These are phyloP conservation scores for Botrytis fabae DNA, from an alignment of 2,329 filamentous ascomycete species.

Conservation along the genomic window DNA sequence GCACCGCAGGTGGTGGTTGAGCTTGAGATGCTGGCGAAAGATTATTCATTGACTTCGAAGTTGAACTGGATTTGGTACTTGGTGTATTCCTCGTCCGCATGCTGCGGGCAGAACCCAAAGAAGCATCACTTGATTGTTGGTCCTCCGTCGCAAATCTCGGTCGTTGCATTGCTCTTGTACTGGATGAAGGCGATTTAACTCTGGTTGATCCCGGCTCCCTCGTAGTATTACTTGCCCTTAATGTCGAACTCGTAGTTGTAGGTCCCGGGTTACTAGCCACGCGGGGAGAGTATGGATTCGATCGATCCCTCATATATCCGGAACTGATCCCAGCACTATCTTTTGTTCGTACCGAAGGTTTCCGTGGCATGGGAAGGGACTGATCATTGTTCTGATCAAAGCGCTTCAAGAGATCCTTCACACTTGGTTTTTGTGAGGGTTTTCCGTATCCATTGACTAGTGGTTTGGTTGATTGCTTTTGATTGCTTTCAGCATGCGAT, in stretches of 20 bases:
- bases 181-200: conserved; percentile 31
- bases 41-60: conserved; percentile 49
- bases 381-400: conserved; percentile 65
- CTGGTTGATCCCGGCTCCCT: conserved; percentile 29
- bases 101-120: conserved; percentile 62
- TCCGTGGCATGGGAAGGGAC: conserved; percentile 43
- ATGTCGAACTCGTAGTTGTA: conserved; percentile 22
- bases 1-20: conserved; percentile 33
- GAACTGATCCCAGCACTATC: conserved; percentile 25
- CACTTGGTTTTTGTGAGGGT: conserved; percentile 53
- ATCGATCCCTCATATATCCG: conserved; percentile 35
- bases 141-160: conserved; percentile 52
- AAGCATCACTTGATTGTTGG: conserved; percentile 53
- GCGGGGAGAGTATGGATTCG: conserved; percentile 35
- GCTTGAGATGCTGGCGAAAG: conserved; percentile 42
- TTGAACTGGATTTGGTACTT: conserved; percentile 40
- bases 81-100: conserved; percentile 50
- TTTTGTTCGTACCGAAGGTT: conserved; percentile 31
- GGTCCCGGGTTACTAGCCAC: conserved; percentile 31
- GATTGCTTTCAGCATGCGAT: conserved; percentile 50
- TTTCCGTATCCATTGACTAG: conserved; percentile 33
- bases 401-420: conserved; percentile 76
- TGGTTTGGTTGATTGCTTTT: conserved; percentile 32
- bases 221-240: conserved; percentile 29
- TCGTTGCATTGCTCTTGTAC: conserved; percentile 43